These are phyloP conservation scores for Botryotinia convoluta DNA, from an alignment of 2,329 filamentous ascomycete species.

Conservation along the genomic window DNA sequence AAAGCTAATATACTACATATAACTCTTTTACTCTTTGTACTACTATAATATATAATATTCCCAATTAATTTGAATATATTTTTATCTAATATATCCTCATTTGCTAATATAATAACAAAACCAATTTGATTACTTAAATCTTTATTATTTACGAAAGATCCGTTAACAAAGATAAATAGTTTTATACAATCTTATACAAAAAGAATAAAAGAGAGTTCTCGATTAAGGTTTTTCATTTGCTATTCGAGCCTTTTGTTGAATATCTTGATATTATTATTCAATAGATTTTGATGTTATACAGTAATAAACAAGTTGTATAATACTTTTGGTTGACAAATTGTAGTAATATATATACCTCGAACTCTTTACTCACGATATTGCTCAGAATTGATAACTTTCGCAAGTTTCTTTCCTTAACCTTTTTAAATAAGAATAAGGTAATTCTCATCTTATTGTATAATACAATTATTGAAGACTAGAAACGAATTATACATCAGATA, in stretches of 20 bases:
- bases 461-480: neutral
- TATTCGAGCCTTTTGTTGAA: conserved; percentile 23
- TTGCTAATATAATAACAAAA: conserved; percentile 26
- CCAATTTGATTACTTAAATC: conserved; percentile 27
- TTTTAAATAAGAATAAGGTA: neutral
- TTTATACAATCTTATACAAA: conserved; percentile 5
- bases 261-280: neutral
- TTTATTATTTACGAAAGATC: conserved; percentile 27
- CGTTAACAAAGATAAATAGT: conserved; percentile 2
- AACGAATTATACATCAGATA: neutral
- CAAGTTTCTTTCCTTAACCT: neutral
- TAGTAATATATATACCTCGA: conserved; percentile 7
- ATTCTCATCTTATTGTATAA: neutral
- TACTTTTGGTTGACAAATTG: conserved; percentile 16
- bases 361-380: conserved; percentile 1
- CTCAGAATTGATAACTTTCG: neutral
- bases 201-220: conserved; percentile 11
- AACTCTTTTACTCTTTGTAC: conserved; percentile 24
- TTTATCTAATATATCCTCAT: conserved; percentile 13
- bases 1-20: conserved; percentile 15
- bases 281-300: conserved; percentile 9
- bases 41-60: conserved; percentile 26
- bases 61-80: conserved; percentile 20
- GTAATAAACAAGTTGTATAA: conserved; percentile 4
- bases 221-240: conserved; percentile 15